Evolutionary conservation across 805 yeast species (phyloP), one percentile per base, ranked within the genome.

Genomic region (Candida patagonica): DNA sequence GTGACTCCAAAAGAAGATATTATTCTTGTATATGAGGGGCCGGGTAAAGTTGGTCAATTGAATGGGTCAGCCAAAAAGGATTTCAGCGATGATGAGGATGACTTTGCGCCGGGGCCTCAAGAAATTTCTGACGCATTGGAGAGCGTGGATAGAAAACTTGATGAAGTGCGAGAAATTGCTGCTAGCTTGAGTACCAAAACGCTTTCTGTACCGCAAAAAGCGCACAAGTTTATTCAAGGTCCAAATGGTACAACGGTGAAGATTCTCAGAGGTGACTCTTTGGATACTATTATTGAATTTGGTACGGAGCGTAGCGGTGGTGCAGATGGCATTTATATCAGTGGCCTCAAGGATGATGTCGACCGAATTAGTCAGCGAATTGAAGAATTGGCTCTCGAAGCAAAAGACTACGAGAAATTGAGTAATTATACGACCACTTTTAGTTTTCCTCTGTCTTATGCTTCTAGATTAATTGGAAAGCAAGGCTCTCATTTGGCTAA

Each of bases 381-480:
- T 29, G 66, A 63, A 25, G 61, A 67, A 34, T 65, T 76, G 9
- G 63, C 82, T 42, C 73, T 70, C 40, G 80, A 78, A 42, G 71
- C 74, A 30, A 63, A 67, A 47, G 73, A 73, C 50, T 65, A 65
- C 51, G 71, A 67, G 43, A 69, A 68, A 30, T 61, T 66, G 26
- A 60, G 66, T 41, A 65, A 68, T 32, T 70, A 63, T 50, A 55
- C 71, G 13, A 63, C 73, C 15, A 61, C 63, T 29, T 56, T 80
- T 39, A 68, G 66, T 23, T 77, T 86, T 56, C 94, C 96, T 46
- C 61, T 76, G 2, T 63, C 68, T 38, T 73, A 76, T 35, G 65
- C 89, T 44, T 72, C 92, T 22, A 78, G 92, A 62, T 68, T 94
- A 40, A 86, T 92, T 60, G 99, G 99, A 50, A 82, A 80, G 57